Evolutionary conservation across 768 basidiomycete species (phyloP).

Genomic region (Lentinula aciculospora): DNA sequence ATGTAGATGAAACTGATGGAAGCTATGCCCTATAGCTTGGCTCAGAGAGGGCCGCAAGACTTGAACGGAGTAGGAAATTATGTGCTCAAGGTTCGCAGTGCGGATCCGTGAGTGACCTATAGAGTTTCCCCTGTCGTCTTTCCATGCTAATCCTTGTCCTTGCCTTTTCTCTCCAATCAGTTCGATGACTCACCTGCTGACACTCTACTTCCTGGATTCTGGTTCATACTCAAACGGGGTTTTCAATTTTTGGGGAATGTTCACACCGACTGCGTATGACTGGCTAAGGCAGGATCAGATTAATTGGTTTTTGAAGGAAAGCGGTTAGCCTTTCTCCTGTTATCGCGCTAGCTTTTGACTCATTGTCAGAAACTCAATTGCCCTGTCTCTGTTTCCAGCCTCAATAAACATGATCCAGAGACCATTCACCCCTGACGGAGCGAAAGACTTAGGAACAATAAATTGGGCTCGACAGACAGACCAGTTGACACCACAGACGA

Average conservation of each 20-base stretch:
- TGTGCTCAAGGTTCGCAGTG: constrained; percentile 75
- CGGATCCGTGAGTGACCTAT: constrained; percentile 62
- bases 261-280: constrained; percentile 74
- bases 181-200: constrained; percentile 83
- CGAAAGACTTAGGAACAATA: constrained; percentile 58
- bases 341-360: not conserved
- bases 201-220: constrained; percentile 89
- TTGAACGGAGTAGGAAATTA: constrained; percentile 93
- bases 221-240: constrained; percentile 66
- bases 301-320: constrained; percentile 86
- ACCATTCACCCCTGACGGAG: constrained; percentile 77
- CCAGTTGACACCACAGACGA: constrained; percentile 50
- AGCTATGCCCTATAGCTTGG: constrained; percentile 58
- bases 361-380: too few species aligned
- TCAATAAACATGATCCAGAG: constrained; percentile 71
- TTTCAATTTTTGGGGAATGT: constrained; percentile 57
- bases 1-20: constrained; percentile 28
- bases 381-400: too few species aligned
- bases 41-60: constrained; percentile 73
- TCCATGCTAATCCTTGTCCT: not conserved
- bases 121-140: not conserved
- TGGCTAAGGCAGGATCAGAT: constrained; percentile 83
- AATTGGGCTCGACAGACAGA: constrained; percentile 59
- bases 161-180: constrained; percentile 27
- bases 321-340: constrained; percentile 32